Evolutionary conservation across 257 asterid genomes (phyloP).

Genomic region (Nicotiana undulata): DNA sequence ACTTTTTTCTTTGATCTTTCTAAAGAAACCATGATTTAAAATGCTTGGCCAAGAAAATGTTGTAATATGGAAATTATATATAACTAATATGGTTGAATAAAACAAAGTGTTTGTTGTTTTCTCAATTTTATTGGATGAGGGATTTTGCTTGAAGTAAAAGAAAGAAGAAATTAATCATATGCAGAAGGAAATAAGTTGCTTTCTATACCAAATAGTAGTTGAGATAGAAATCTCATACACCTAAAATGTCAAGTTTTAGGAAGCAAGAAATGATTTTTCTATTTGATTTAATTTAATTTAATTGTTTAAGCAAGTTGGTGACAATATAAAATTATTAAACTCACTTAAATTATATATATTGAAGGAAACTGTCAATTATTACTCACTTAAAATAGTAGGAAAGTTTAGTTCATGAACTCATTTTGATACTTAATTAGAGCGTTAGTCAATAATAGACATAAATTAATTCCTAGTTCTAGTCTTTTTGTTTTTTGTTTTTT

Average conservation of each 20-base stretch:
- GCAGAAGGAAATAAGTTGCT: slow-evolving; percentile 10
- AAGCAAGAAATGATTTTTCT: not conserved
- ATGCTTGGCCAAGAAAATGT: not conserved
- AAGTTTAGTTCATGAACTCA: not conserved
- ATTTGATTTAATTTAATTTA: not conserved
- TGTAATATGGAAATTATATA: not conserved
- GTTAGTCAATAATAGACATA: not conserved
- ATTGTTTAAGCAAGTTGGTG: not conserved
- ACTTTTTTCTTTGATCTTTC: slow-evolving; percentile 78
- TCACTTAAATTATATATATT: not conserved
- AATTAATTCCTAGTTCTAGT: not conserved
- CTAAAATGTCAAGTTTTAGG: slow-evolving; percentile 22
- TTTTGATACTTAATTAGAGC: not conserved
- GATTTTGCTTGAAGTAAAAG: slow-evolving; percentile 56
- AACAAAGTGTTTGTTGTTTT: slow-evolving; percentile 18
- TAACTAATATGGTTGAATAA: slow-evolving; percentile 14
- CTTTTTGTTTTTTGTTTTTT: too few species aligned
- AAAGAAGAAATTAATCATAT: slow-evolving; percentile 7
- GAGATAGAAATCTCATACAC: slow-evolving; percentile 44
- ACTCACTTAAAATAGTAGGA: not conserved
- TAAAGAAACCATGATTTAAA: slow-evolving; percentile 40
- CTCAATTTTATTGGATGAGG: slow-evolving; percentile 11
- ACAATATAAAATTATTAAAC: not conserved
- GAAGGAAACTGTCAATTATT: not conserved
- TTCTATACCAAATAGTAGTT: slow-evolving; percentile 61